These are phyloP conservation scores for Dichotomopilus funicola DNA, from an alignment of 2,329 filamentous ascomycete genomes.

Conservation along the genomic window DNA sequence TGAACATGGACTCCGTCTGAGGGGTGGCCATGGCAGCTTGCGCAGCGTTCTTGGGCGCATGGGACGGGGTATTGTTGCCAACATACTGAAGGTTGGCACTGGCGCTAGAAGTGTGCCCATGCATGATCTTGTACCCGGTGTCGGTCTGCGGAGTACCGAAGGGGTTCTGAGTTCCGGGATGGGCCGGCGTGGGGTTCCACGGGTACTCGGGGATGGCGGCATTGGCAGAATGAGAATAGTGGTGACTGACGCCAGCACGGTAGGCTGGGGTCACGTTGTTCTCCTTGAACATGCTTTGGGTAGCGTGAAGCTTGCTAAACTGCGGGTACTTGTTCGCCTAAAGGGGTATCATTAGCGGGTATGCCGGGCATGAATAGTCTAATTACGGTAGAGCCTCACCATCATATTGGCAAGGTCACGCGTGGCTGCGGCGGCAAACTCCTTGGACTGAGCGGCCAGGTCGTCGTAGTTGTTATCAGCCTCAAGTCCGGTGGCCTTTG, in stretches of 20 bases:
- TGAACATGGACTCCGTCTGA: background rate
- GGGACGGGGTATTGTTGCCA: constrained; percentile 4
- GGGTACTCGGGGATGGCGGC: background rate
- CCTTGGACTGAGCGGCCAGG: background rate
- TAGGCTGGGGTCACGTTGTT: background rate
- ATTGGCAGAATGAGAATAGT: background rate
- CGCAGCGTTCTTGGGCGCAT: constrained; percentile 1
- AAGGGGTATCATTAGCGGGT: too few relatives aligned
- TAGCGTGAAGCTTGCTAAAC: background rate
- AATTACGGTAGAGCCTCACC: background rate
- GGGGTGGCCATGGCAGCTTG: background rate
- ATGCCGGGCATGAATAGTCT: background rate
- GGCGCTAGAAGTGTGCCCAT: background rate
- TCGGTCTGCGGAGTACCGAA: background rate
- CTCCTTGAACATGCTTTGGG: background rate
- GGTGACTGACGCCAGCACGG: too few relatives aligned
- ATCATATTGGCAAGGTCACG: background rate
- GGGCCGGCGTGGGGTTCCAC: background rate
- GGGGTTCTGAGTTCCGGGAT: background rate
- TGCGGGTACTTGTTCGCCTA: background rate
- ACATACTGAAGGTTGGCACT: background rate
- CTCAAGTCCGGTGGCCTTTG: background rate
- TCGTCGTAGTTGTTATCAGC: background rate
- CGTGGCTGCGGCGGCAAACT: background rate
- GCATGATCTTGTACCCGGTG: background rate